Evolutionary conservation across 768 basidiomycete species (phyloP).

Genomic region (Roridomyces roridus): DNA sequence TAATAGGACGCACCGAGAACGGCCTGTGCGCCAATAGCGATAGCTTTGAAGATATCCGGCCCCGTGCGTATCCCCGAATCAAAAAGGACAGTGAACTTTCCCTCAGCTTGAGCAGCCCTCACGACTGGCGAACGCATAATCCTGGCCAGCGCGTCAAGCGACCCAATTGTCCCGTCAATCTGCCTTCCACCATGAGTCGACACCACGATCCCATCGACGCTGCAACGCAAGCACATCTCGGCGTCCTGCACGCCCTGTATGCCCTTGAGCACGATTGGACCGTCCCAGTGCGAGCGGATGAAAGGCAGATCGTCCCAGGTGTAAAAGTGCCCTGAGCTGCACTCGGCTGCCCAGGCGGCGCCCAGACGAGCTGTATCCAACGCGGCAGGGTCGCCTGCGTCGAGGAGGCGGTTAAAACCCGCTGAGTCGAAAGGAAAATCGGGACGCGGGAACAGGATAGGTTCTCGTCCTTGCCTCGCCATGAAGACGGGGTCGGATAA

Average conservation of each 20-base stretch:
- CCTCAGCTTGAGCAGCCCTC: constrained; percentile 59
- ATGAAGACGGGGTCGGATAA: constrained; percentile 82
- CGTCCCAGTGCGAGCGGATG: constrained; percentile 76
- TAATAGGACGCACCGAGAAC: constrained; percentile 62
- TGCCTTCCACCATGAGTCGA: constrained; percentile 85
- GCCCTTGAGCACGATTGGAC: constrained; percentile 79
- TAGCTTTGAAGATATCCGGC: constrained; percentile 82
- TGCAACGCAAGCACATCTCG: constrained; percentile 65
- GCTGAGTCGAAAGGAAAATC: constrained; percentile 66
- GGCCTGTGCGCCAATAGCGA: constrained; percentile 86
- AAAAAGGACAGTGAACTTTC: constrained; percentile 73
- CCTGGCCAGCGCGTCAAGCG: constrained; percentile 71
- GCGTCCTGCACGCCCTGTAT: constrained; percentile 77
- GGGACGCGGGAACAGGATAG: constrained; percentile 45
- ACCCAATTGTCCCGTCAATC: constrained; percentile 79
- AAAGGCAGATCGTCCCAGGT: constrained; percentile 77
- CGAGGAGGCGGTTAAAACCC: constrained; percentile 47
- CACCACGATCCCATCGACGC: constrained; percentile 77
- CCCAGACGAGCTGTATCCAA: constrained; percentile 55
- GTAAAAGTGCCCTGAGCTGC: constrained; percentile 65
- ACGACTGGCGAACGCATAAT: constrained; percentile 71
- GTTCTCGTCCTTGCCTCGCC: constrained; percentile 55
- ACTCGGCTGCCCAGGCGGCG: constrained; percentile 65
- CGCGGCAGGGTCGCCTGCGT: constrained; percentile 54
- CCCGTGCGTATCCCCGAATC: constrained; percentile 87